A percentile compares a stretch with the other conserved stretches of the same genome.
These are phyloP conservation scores for Cutaneotrichosporon mucoides DNA, from an alignment of 1,284 basidiomycete genomes.

Conservation along the genomic window DNA sequence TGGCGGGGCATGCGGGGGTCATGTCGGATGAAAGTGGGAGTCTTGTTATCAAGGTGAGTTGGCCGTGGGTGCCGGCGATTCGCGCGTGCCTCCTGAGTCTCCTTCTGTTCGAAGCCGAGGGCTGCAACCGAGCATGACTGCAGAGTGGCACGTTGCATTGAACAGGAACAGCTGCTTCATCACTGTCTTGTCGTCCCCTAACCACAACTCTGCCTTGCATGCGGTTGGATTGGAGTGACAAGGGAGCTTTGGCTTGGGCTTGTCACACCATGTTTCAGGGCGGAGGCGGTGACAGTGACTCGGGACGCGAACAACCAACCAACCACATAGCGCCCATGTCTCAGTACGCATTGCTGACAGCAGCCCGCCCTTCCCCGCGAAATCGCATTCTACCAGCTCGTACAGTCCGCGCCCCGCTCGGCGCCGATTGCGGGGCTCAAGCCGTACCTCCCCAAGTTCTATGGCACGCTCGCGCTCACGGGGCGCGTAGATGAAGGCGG, in stretches of 20 bases:
- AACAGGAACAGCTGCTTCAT: too few relatives aligned
- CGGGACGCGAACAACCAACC: too few relatives aligned
- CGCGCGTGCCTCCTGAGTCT: background rate
- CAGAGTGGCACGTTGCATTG: too few relatives aligned
- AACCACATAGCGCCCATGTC: too few relatives aligned
- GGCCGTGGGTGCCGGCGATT: background rate
- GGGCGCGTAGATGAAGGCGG: constrained; percentile 54
- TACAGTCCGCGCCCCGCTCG: constrained; percentile 48
- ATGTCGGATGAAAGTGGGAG: constrained; percentile 68
- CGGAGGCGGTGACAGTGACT: too few relatives aligned
- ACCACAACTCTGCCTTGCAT: too few relatives aligned
- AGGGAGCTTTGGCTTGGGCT: too few relatives aligned
- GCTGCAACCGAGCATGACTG: too few relatives aligned
- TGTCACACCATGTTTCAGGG: too few relatives aligned
- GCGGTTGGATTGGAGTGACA: too few relatives aligned
- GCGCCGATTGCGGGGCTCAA: constrained; percentile 34
- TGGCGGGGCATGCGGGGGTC: constrained; percentile 82
- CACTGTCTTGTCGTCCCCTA: too few relatives aligned
- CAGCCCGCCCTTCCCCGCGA: constrained; percentile 65
- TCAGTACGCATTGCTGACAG: background rate
- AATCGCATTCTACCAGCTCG: constrained; percentile 70
- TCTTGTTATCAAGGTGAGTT: constrained; percentile 68
- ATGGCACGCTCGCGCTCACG: constrained; percentile 68
- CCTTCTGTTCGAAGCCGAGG: background rate
- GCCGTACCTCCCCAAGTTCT: constrained; percentile 65